A percentile compares a stretch with the other conserved stretches of the same genome.
phyloP scores from a whole-genome alignment of 352 stramenopile species.

The Globisporangium middletonii region DNA sequence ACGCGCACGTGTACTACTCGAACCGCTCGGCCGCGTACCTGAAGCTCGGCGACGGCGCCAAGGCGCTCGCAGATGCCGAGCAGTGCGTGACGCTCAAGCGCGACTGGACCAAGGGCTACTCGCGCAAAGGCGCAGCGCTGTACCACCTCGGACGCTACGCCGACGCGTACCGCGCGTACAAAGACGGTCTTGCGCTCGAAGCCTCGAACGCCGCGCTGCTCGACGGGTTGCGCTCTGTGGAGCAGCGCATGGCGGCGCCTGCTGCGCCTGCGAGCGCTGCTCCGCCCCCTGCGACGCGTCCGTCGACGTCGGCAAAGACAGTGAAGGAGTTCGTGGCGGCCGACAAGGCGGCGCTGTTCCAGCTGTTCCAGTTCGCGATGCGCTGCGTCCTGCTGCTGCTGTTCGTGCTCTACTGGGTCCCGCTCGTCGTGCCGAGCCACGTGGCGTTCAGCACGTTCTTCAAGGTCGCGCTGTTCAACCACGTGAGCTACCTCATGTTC shows the following conservation, averaged over 20 bases:
- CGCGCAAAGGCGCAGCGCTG: slow-evolving; percentile 72
- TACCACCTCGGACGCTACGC: slow-evolving; percentile 55
- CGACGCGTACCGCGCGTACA: slow-evolving; percentile 74
- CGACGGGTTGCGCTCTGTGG: slow-evolving; percentile 59
- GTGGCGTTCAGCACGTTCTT: slow-evolving; percentile 73
- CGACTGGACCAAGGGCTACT: slow-evolving; percentile 86
- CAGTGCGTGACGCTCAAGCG: slow-evolving; percentile 69
- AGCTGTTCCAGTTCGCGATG: slow-evolving; percentile 63
- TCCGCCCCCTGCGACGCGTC: slow-evolving; percentile 5
- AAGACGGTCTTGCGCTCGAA: slow-evolving; percentile 64
- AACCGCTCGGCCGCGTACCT: slow-evolving; percentile 84
- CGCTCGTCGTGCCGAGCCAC: slow-evolving; percentile 29
- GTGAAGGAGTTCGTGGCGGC: slow-evolving; percentile 42
- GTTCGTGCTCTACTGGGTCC: slow-evolving; percentile 76
- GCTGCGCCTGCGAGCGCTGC: slow-evolving; percentile 4
- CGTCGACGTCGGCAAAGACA: slow-evolving; percentile 22
- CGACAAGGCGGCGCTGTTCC: slow-evolving; percentile 64
- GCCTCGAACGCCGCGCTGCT: slow-evolving; percentile 55
- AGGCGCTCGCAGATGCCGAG: slow-evolving; percentile 74
- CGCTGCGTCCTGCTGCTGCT: slow-evolving; percentile 52
- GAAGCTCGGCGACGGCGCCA: slow-evolving; percentile 60
- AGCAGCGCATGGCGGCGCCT: slow-evolving; percentile 39
- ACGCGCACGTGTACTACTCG: slow-evolving; percentile 69
- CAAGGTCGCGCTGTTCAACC: slow-evolving; percentile 74
- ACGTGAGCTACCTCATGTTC: slow-evolving; percentile 74